These are phyloP conservation scores for Lentinula edodes DNA, from an alignment of 768 basidiomycete genomes.

Conservation along the genomic window DNA sequence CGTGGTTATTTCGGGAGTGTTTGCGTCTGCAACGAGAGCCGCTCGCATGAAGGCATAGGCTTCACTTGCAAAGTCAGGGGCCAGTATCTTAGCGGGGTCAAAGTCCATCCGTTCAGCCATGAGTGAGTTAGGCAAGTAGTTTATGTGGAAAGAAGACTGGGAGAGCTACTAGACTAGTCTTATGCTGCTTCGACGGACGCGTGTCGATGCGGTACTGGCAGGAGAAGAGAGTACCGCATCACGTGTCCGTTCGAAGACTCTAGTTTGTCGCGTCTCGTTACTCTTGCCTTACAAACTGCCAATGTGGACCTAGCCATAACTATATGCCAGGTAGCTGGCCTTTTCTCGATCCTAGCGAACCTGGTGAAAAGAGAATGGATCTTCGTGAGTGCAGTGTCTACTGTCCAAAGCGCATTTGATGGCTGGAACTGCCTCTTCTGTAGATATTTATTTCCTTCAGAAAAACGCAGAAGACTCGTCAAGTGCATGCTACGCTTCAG, in stretches of 20 bases:
- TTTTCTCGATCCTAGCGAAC: too few species aligned
- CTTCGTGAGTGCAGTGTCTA: slow-evolving; percentile 31
- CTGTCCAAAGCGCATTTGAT: slow-evolving; percentile 23
- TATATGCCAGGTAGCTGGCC: too few species aligned
- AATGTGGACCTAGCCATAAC: too few species aligned
- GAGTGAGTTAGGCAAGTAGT: background rate
- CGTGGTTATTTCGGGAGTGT: background rate
- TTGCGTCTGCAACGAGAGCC: background rate
- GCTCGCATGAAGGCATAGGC: background rate
- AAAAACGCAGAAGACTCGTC: slow-evolving; percentile 49
- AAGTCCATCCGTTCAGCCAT: background rate
- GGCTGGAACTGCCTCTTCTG: slow-evolving; percentile 13
- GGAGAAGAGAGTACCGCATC: background rate
- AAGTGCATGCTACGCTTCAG: slow-evolving; percentile 59
- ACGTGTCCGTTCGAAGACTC: slow-evolving; percentile 7
- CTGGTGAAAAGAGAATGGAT: slow-evolving; percentile 59
- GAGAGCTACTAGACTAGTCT: too few species aligned
- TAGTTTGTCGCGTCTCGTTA: background rate
- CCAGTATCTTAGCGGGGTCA: background rate
- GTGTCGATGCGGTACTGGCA: background rate
- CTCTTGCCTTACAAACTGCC: too few species aligned
- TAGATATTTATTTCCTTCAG: slow-evolving; percentile 79
- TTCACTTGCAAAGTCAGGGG: background rate
- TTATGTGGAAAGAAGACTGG: too few species aligned
- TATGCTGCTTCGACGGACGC: background rate